Evolutionary conservation across 2,329 filamentous ascomycete genomes (phyloP).

Genomic region (Colletotrichum cuscutae): DNA sequence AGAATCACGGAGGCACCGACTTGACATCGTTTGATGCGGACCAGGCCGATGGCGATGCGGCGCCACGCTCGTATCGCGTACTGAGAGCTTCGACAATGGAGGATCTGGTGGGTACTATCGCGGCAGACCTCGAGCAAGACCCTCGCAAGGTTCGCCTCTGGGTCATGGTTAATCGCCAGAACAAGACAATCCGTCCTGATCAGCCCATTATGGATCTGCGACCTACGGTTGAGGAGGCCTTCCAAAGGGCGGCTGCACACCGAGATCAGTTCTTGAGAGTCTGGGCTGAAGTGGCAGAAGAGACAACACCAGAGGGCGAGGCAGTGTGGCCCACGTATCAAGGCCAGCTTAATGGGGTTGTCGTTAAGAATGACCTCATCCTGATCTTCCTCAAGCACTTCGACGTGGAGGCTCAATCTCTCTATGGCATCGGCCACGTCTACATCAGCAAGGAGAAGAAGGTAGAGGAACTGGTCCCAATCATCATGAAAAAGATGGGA

Average conservation of each 20-base stretch:
- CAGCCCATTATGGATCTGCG: constrained; percentile 82
- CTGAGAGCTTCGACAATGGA: constrained; percentile 79
- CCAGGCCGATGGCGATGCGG: constrained; percentile 69
- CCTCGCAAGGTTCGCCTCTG: constrained; percentile 82
- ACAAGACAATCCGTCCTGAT: constrained; percentile 94
- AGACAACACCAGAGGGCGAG: constrained; percentile 73
- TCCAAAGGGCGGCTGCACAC: constrained; percentile 62
- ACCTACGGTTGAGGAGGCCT: constrained; percentile 80
- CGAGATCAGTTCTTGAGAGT: constrained; percentile 81
- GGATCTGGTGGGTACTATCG: constrained; percentile 79
- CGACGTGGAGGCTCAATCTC: constrained; percentile 77
- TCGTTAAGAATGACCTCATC: constrained; percentile 72
- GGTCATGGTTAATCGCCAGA: constrained; percentile 99
- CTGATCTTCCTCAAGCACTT: constrained; percentile 95
- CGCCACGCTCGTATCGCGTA: constrained; percentile 78
- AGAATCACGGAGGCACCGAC: constrained; percentile 84
- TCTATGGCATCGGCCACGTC: constrained; percentile 82
- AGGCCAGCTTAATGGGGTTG: constrained; percentile 64
- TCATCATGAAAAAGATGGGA: constrained; percentile 84
- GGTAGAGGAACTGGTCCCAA: constrained; percentile 82
- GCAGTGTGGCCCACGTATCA: constrained; percentile 77
- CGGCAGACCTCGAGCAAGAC: constrained; percentile 74
- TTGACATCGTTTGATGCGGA: constrained; percentile 75
- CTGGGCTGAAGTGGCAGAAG: constrained; percentile 84
- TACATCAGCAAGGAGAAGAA: constrained; percentile 91